Evolutionary conservation across 352 stramenopile species (phyloP), one percentile per base, ranked within the genome.

Genomic region (Elongisporangium undulatum): DNA sequence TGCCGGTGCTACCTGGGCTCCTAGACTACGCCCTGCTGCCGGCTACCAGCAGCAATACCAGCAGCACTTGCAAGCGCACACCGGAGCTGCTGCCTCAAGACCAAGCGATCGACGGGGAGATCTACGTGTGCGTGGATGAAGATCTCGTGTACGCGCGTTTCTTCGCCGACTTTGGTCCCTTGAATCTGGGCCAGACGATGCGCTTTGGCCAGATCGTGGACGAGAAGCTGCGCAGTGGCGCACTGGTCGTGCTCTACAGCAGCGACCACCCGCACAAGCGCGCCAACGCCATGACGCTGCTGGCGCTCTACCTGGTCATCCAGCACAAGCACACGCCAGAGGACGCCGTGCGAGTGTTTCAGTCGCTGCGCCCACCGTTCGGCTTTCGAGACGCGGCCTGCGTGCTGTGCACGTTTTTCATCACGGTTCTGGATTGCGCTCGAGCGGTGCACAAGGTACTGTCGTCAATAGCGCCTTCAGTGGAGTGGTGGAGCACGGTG

Each of bases 161-260:
- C 73, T 99, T 98, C 74, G 84, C 98, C 7, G 97, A 99, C 69
- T 99, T 99, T 82, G 97, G 96, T 3, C 96, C 96, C 8, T 74
- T 99, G 3, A 97, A 97, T 58, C 77, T 99, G 1, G 92, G 77
- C 0, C 93, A 98, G 68, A 77, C 97, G 1, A 95, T 97, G 61
- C 75, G 89, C 17, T 99, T 99, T 66, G 97, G 85, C 53, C 67
- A 75, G 3, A 69, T 79, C 13, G 62, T 98, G 5, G 87, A 97
- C 61, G 63, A 58, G 19, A 81, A 87, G 19, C 60, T 97, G 2
- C 50, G 62, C 8, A 17, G 5, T 45, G 34, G 34, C 34, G 6
- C 34, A 3, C 12, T 45, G 34, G 34, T 97, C 75, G 72, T 98
- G 90, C 69, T 84, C 2, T 67, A 97, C 69, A 94, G 74, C 53